A percentile compares a stretch with the other conserved stretches of the same genome.
Conservation (phyloP, 208 protist species). For the Acanthamoeba culbertsoni region DNA sequence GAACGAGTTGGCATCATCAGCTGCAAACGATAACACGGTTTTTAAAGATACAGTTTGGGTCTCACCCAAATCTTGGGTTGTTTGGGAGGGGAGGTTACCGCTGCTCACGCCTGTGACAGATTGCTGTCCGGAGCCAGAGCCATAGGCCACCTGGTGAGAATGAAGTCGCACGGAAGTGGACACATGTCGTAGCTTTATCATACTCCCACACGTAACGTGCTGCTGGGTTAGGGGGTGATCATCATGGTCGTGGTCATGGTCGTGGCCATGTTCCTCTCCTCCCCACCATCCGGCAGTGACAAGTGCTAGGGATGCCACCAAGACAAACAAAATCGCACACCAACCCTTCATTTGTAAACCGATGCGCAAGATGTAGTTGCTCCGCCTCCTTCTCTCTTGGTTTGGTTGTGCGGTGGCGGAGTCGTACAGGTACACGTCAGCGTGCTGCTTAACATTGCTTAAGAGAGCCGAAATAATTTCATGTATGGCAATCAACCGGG, state of each 20-base stretch:
- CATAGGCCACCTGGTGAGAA: conserved; percentile 78
- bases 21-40: not conserved
- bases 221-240: not conserved
- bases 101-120: conserved; percentile 79
- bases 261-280: conserved; percentile 6
- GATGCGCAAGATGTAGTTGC: not conserved
- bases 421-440: not conserved
- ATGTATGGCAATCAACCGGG: not conserved
- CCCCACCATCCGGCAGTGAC: conserved; percentile 10
- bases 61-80: too few relatives aligned
- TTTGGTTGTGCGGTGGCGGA: not conserved
- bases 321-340: not conserved
- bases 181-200: conserved; percentile 77
- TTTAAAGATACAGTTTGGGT: too few relatives aligned
- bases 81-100: not conserved
- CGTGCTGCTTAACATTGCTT: too few relatives aligned
- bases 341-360: not conserved
- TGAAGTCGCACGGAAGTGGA: conserved; percentile 70
- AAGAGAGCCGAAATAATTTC: not conserved
- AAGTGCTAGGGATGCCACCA: not conserved
- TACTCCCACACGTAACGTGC: conserved; percentile 79
- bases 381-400: not conserved
- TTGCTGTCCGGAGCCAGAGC: conserved; percentile 78
- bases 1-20: conserved; percentile 40
- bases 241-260: conserved; percentile 51